phyloP scores from a whole-genome alignment of 305 asterid species.

The Stenogyne calaminthoides region DNA sequence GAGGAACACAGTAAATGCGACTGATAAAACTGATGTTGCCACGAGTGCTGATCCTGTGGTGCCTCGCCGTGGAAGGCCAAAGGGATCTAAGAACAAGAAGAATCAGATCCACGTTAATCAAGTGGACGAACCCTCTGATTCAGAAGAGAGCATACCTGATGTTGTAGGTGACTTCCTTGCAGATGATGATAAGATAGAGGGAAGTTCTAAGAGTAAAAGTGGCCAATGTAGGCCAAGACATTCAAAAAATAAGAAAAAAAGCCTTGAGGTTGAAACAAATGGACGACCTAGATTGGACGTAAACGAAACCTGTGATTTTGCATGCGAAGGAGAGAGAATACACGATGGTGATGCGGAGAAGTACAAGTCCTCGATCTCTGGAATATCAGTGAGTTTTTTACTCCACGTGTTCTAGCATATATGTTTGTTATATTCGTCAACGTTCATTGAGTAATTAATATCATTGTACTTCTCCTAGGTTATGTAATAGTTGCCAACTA shows the following conservation, averaged over 20 bases:
- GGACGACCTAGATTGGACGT: constrained; percentile 15
- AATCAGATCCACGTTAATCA: not conserved
- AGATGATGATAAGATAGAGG: constrained; percentile 1
- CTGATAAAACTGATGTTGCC: constrained; percentile 18
- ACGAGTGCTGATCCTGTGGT: constrained; percentile 18
- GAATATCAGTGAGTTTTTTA: constrained; percentile 44
- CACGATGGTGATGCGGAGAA: not conserved
- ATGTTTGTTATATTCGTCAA: constrained; percentile 14
- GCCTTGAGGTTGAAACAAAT: not conserved
- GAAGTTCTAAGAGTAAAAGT: constrained; percentile 1
- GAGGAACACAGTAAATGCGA: constrained; percentile 18
- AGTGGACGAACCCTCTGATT: not conserved
- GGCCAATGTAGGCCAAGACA: constrained; percentile 35
- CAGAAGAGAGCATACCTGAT: not conserved
- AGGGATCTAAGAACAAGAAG: constrained; percentile 31
- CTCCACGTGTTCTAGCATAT: constrained; percentile 8
- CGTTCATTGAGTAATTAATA: constrained; percentile 14
- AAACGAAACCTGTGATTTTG: constrained; percentile 9
- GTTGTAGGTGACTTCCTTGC: too few species aligned
- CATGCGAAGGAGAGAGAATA: constrained; percentile 32
- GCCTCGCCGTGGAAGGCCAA: constrained; percentile 29
- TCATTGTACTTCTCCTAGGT: not conserved
- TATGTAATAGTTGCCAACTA: constrained; percentile 10
- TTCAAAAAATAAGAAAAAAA: constrained; percentile 25
- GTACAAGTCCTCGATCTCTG: constrained; percentile 24